phyloP scores from a whole-genome alignment of 2,329 filamentous ascomycete species.

The Ascochyta viciae-villosae region DNA sequence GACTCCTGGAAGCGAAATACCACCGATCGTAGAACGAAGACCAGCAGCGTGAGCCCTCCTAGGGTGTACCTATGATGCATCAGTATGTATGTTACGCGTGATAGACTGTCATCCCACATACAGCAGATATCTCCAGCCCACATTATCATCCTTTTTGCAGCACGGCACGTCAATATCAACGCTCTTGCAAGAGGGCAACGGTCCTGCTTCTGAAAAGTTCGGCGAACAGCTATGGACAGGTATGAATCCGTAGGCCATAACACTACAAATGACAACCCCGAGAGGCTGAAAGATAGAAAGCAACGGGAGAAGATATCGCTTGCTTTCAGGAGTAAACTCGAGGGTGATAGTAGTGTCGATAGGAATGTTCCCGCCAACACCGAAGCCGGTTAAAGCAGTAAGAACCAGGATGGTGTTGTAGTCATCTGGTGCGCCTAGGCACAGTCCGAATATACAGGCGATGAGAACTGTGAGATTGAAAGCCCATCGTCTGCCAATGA shows the following conservation, averaged over 20 bases:
- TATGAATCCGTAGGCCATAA: constrained; percentile 62
- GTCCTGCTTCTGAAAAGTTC: constrained; percentile 56
- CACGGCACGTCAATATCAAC: constrained; percentile 42
- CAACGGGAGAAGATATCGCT: constrained; percentile 60
- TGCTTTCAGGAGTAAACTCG: constrained; percentile 62
- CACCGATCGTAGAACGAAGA: constrained; percentile 62
- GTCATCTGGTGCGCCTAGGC: constrained; percentile 57
- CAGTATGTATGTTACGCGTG: neutral
- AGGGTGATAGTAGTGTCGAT: constrained; percentile 64
- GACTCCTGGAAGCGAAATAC: constrained; percentile 65
- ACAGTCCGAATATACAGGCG: constrained; percentile 61
- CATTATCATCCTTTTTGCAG: constrained; percentile 49
- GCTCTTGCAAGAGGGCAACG: constrained; percentile 55
- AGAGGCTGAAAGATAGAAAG: constrained; percentile 64
- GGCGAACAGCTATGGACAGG: constrained; percentile 60
- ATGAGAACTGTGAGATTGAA: constrained; percentile 67
- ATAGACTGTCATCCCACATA: neutral
- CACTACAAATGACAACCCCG: constrained; percentile 60
- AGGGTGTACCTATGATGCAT: constrained; percentile 42
- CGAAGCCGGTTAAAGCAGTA: constrained; percentile 63
- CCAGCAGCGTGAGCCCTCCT: constrained; percentile 48
- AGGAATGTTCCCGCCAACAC: constrained; percentile 61
- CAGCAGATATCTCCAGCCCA: constrained; percentile 56
- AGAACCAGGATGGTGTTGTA: constrained; percentile 61
- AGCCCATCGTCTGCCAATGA: constrained; percentile 61